These are phyloP conservation scores for Thraustotheca clavata DNA, from an alignment of 352 stramenopile species.

Conservation along the genomic window DNA sequence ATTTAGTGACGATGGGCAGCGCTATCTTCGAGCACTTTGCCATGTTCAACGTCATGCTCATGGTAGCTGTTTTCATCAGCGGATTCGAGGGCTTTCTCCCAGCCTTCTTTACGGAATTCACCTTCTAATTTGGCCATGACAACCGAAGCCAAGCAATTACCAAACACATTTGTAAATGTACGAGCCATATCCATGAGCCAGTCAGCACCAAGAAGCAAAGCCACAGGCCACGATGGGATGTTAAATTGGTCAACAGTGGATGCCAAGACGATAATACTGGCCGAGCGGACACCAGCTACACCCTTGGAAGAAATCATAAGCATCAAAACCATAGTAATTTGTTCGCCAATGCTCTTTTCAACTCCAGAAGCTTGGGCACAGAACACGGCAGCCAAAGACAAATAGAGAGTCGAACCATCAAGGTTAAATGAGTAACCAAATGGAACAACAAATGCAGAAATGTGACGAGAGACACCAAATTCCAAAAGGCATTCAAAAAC, in stretches of 20 bases:
- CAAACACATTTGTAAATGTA: constrained; percentile 47
- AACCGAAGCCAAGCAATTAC: constrained; percentile 43
- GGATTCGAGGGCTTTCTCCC: constrained; percentile 24
- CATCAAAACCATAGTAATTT: constrained; percentile 52
- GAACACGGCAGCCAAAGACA: constrained; percentile 40
- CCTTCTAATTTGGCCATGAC: constrained; percentile 57
- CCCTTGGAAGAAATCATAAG: constrained; percentile 50
- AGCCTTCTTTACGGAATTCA: constrained; percentile 45
- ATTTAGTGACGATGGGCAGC: too few species aligned
- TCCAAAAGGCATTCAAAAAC: constrained; percentile 45
- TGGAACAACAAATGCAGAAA: constrained; percentile 43
- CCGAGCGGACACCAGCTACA: constrained; percentile 39
- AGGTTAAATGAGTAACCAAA: constrained; percentile 65
- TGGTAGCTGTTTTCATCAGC: not conserved
- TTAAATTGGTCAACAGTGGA: constrained; percentile 45
- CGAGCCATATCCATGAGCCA: constrained; percentile 56
- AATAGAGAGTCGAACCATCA: constrained; percentile 45
- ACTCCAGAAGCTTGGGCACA: constrained; percentile 40
- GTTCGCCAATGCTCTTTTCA: constrained; percentile 41
- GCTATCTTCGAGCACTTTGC: not conserved
- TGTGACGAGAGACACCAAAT: constrained; percentile 41
- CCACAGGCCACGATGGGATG: constrained; percentile 48
- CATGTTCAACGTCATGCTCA: not conserved
- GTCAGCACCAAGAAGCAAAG: constrained; percentile 45
- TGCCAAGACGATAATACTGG: constrained; percentile 36